A percentile compares a stretch with the other conserved stretches of the same genome.
Conservation (phyloP, 768 basidiomycete species). For the Sporobolomyces phaffii region DNA sequence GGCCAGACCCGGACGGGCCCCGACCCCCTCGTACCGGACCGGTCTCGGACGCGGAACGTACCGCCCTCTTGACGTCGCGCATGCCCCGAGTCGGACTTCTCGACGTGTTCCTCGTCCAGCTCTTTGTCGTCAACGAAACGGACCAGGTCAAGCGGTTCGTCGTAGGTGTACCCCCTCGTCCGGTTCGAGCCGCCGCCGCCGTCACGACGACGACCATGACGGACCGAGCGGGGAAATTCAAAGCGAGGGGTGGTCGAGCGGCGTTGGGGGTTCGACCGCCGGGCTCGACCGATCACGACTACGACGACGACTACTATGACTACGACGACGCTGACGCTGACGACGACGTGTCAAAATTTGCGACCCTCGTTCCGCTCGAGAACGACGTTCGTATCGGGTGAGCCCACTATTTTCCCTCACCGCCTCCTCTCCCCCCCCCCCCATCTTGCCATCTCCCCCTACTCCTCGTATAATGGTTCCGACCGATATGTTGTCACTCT, state of each 20-base stretch:
- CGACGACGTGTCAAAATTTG: neutral
- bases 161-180: slow-evolving; percentile 14
- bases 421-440: no score
- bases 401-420: slow-evolving; percentile 30
- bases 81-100: slow-evolving; percentile 28
- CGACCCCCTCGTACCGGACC: neutral
- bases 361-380: slow-evolving; percentile 26
- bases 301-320: no score
- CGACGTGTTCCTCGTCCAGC: slow-evolving; percentile 35
- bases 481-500: no score
- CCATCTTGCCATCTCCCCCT: no score
- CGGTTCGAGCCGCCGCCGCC: no score
- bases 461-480: no score
- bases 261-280: neutral
- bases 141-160: slow-evolving; percentile 11
- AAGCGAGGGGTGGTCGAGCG: neutral
- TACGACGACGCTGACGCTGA: no score
- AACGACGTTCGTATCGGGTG: slow-evolving; percentile 34
- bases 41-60: neutral
- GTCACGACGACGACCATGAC: neutral
- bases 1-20: neutral
- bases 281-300: no score
- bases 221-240: neutral
- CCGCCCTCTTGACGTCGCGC: slow-evolving; percentile 8
- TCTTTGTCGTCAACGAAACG: slow-evolving; percentile 25